phyloP scores from a whole-genome alignment of 148 eudicot species.

The Diospyros lotus region DNA sequence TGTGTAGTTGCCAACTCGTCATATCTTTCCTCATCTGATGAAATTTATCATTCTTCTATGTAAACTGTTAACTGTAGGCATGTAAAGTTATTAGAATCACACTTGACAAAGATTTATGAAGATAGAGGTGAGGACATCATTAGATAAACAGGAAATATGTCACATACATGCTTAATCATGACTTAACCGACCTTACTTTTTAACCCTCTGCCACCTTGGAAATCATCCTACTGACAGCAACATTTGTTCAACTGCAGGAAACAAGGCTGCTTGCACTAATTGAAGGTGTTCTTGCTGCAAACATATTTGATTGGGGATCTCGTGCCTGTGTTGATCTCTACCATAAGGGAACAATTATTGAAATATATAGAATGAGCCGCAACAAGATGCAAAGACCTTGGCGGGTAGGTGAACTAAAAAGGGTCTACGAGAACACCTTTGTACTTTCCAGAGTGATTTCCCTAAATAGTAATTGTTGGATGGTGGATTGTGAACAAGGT shows the following conservation, averaged over 20 bases:
- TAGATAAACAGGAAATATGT: no score
- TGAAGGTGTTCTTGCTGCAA: slow-evolving; percentile 98
- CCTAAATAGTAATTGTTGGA: neutral
- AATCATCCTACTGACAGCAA: slow-evolving; percentile 1
- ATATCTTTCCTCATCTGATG: neutral
- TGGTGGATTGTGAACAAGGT: neutral
- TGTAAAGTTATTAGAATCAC: neutral
- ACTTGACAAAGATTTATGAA: neutral
- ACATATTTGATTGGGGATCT: slow-evolving; percentile 99
- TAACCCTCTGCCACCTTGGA: no score
- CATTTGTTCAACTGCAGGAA: slow-evolving; percentile 48
- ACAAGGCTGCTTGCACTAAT: slow-evolving; percentile 72
- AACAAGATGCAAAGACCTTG: slow-evolving; percentile 97
- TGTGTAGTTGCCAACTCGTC: neutral
- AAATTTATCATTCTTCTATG: neutral
- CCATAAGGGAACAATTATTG: slow-evolving; percentile 93
- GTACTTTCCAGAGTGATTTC: neutral
- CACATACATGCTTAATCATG: neutral
- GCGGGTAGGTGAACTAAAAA: slow-evolving; percentile 51
- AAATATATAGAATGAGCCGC: slow-evolving; percentile 98
- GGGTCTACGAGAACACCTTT: neutral
- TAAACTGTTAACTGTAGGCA: neutral
- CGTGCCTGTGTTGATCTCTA: slow-evolving; percentile 99
- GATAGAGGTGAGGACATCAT: neutral
- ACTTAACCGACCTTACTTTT: neutral